A percentile compares a stretch with the other conserved stretches of the same genome.
These are phyloP conservation scores for Calonectria multiphialidica DNA, from an alignment of 2,329 filamentous ascomycete genomes.

Conservation along the genomic window DNA sequence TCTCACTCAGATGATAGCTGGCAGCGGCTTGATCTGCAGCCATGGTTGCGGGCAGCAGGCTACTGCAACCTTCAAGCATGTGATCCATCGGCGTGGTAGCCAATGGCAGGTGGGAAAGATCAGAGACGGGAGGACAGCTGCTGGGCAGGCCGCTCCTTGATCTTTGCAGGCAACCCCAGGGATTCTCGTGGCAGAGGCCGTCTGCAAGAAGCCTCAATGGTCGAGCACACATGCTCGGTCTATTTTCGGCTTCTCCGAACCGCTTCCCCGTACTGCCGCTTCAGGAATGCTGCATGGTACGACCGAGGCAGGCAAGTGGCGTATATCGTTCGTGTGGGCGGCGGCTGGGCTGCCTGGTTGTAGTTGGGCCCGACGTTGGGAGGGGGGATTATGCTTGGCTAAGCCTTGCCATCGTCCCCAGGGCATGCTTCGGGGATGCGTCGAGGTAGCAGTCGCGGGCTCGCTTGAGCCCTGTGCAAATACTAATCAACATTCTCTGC, in stretches of 20 bases:
- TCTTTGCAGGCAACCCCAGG: slow-evolving; percentile 1
- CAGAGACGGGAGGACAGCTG: slow-evolving; percentile 18
- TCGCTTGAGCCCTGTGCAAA: neutral
- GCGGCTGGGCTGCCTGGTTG: slow-evolving; percentile 14
- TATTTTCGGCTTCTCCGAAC: slow-evolving; percentile 32
- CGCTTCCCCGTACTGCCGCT: slow-evolving; percentile 34
- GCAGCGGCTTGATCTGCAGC: slow-evolving; percentile 12
- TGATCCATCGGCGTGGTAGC: slow-evolving; percentile 41
- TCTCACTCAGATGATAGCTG: slow-evolving; percentile 5
- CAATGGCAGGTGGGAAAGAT: slow-evolving; percentile 32
- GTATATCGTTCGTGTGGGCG: slow-evolving; percentile 30
- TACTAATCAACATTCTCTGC: slow-evolving; percentile 9
- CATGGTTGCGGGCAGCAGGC: slow-evolving; percentile 15
- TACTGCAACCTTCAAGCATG: slow-evolving; percentile 33
- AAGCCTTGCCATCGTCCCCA: slow-evolving; percentile 16
- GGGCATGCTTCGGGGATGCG: slow-evolving; percentile 12
- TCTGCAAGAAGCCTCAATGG: slow-evolving; percentile 23
- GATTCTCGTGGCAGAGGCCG: slow-evolving; percentile 5
- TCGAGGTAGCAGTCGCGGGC: slow-evolving; percentile 11
- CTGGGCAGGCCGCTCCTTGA: slow-evolving; percentile 2
- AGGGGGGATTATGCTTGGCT: slow-evolving; percentile 13
- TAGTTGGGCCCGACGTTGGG: slow-evolving; percentile 15
- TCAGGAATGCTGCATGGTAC: slow-evolving; percentile 41
- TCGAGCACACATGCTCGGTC: slow-evolving; percentile 23
- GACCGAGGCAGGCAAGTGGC: slow-evolving; percentile 32